phyloP scores from a whole-genome alignment of 2,329 filamentous ascomycete species.

The Rhynchosporium secalis region DNA sequence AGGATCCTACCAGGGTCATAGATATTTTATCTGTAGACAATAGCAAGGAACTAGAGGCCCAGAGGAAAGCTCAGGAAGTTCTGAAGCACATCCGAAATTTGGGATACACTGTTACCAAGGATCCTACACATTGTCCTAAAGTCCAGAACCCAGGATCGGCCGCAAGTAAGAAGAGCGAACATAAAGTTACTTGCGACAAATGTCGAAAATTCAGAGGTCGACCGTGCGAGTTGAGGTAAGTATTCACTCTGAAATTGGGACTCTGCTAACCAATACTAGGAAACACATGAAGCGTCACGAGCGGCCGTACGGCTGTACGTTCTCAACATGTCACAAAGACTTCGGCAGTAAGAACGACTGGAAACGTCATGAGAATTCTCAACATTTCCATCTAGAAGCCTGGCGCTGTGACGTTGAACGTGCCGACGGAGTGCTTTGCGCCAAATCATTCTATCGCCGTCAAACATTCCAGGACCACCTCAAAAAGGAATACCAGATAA shows the following conservation, averaged over 20 bases:
- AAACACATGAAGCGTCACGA: conserved; percentile 84
- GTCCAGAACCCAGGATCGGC: conserved; percentile 31
- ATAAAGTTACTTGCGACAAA: conserved; percentile 40
- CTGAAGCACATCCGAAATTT: conserved; percentile 30
- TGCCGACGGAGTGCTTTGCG: conserved; percentile 47
- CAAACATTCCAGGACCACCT: conserved; percentile 66
- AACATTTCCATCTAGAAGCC: conserved; percentile 70
- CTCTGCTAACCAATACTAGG: conserved; percentile 45
- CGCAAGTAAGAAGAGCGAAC: conserved; percentile 35
- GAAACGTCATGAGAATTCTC: conserved; percentile 85
- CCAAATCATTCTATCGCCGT: conserved; percentile 56
- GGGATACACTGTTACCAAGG: conserved; percentile 34
- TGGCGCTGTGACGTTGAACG: conserved; percentile 65
- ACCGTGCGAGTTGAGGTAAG: conserved; percentile 59
- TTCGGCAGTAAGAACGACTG: conserved; percentile 96
- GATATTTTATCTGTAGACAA: conserved; percentile 18
- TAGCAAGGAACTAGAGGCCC: conserved; percentile 23
- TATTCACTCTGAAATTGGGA: conserved; percentile 1
- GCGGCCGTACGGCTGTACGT: conserved; percentile 81
- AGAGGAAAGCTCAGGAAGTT: conserved; percentile 31
- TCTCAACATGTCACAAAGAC: conserved; percentile 62
- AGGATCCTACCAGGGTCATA: conserved; percentile 18
- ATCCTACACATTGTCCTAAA: conserved; percentile 26
- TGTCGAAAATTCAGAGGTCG: conserved; percentile 52
- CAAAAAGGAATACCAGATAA: conserved; percentile 39